Evolutionary conservation across 2,329 filamentous ascomycete genomes (phyloP).

Genomic region (Sporothrix phasma): DNA sequence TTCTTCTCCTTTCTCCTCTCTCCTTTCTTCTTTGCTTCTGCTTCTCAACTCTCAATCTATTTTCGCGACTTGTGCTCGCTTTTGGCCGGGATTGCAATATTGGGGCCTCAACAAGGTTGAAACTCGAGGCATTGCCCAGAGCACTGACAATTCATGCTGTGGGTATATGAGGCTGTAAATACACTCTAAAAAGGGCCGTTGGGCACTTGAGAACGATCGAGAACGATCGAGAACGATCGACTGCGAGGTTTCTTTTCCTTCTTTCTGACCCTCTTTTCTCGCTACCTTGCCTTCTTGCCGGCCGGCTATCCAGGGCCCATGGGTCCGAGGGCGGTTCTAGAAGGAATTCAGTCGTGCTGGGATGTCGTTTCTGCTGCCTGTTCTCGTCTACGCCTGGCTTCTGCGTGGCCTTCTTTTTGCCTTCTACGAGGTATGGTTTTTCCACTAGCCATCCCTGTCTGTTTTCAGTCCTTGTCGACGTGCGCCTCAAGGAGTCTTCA

Average conservation of each 20-base stretch:
- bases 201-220: not conserved
- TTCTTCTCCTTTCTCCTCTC: too few relatives aligned
- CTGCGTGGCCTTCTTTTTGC: not conserved
- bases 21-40: too few relatives aligned
- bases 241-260: not conserved
- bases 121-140: not conserved
- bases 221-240: not conserved
- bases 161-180: not conserved
- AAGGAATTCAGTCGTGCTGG: not conserved
- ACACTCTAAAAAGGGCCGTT: too few relatives aligned
- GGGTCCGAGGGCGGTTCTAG: not conserved
- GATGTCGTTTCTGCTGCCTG: not conserved
- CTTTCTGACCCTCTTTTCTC: not conserved
- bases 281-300: not conserved
- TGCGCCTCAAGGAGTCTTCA: not conserved
- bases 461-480: not conserved
- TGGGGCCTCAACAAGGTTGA: not conserved
- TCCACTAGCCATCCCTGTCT: not conserved
- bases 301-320: not conserved
- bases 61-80: too few relatives aligned
- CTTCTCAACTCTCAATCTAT: too few relatives aligned
- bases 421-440: not conserved
- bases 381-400: too few relatives aligned
- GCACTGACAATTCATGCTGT: not conserved
- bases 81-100: not conserved